Conservation (phyloP, 352 stramenopile species). For the Phytophthora idaei region DNA sequence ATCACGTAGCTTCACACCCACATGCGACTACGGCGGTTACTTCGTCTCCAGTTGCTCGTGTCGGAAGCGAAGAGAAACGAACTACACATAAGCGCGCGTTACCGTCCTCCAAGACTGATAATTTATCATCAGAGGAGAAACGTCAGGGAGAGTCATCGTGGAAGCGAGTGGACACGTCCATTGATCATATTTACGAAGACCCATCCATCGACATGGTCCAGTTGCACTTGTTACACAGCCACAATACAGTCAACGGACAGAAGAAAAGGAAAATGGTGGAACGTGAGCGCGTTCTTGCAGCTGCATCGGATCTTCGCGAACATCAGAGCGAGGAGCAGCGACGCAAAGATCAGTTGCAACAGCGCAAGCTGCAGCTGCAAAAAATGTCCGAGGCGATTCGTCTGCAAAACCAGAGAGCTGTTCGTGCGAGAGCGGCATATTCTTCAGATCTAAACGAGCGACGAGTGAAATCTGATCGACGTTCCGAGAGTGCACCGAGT, state of each 20-base stretch:
- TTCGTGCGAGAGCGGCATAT: conserved; percentile 9
- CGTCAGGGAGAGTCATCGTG: conserved; percentile 26
- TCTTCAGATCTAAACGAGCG: not conserved
- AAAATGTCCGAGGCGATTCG: conserved; percentile 65
- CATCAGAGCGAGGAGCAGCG: conserved; percentile 28
- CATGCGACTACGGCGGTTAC: not conserved
- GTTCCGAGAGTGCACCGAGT: conserved; percentile 2
- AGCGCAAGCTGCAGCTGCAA: conserved; percentile 49
- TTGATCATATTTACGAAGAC: conserved; percentile 67
- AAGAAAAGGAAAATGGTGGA: conserved; percentile 55
- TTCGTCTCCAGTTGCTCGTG: not conserved
- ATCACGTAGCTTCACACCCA: conserved; percentile 32
- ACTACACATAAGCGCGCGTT: conserved; percentile 16
- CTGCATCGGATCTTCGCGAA: conserved; percentile 51
- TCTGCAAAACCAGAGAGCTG: conserved; percentile 47
- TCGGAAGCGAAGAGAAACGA: not conserved
- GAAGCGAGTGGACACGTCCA: conserved; percentile 52
- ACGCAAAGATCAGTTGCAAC: conserved; percentile 35
- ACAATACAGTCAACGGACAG: conserved; percentile 19
- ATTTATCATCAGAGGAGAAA: not conserved
- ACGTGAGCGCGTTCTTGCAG: conserved; percentile 45
- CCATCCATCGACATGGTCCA: conserved; percentile 57
- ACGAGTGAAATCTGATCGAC: not conserved
- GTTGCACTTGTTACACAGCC: conserved; percentile 44
- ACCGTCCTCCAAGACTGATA: not conserved